A percentile compares a stretch with the other conserved stretches of the same genome.
phyloP scores from a whole-genome alignment of 768 basidiomycete genomes.

The Macrolepiota fuliginosa region DNA sequence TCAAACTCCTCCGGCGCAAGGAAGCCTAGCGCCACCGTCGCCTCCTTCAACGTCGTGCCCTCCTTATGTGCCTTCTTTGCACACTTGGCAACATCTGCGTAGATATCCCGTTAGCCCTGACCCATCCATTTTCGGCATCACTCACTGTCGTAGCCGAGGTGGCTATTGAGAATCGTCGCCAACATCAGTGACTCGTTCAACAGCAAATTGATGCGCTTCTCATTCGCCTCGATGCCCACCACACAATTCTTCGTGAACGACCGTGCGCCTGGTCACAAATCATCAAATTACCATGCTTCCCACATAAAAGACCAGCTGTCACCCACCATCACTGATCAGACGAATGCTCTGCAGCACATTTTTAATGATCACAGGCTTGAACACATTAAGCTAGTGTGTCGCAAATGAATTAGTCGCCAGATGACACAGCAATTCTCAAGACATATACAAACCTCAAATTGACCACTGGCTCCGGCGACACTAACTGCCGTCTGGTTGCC shows the following conservation, averaged over 20 bases:
- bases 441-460: slow-evolving; percentile 79
- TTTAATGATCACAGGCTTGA: slow-evolving; percentile 99
- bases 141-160: slow-evolving; percentile 96
- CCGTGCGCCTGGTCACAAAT: slow-evolving; percentile 56
- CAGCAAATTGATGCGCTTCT: slow-evolving; percentile 84
- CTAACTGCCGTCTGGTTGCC: slow-evolving; percentile 95
- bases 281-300: slow-evolving; percentile 10
- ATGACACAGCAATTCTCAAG: background rate
- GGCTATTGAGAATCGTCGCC: slow-evolving; percentile 94
- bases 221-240: slow-evolving; percentile 94
- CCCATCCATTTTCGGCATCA: slow-evolving; percentile 16
- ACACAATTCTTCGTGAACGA: slow-evolving; percentile 98
- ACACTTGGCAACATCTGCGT: slow-evolving; percentile 90
- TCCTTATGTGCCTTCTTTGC: slow-evolving; percentile 99
- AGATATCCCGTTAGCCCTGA: slow-evolving; percentile 14
- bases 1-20: slow-evolving; percentile 92
- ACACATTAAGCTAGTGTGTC: slow-evolving; percentile 80
- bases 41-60: slow-evolving; percentile 94
- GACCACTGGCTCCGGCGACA: slow-evolving; percentile 91
- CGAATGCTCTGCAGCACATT: slow-evolving; percentile 97
- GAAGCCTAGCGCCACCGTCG: slow-evolving; percentile 84
- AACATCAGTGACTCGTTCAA: slow-evolving; percentile 97
- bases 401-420: slow-evolving; percentile 11
- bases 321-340: slow-evolving; percentile 83
- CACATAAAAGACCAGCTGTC: slow-evolving; percentile 3